These are phyloP conservation scores for Colletotrichum sp. DNA, from an alignment of 2,329 filamentous ascomycete genomes.

Conservation along the genomic window DNA sequence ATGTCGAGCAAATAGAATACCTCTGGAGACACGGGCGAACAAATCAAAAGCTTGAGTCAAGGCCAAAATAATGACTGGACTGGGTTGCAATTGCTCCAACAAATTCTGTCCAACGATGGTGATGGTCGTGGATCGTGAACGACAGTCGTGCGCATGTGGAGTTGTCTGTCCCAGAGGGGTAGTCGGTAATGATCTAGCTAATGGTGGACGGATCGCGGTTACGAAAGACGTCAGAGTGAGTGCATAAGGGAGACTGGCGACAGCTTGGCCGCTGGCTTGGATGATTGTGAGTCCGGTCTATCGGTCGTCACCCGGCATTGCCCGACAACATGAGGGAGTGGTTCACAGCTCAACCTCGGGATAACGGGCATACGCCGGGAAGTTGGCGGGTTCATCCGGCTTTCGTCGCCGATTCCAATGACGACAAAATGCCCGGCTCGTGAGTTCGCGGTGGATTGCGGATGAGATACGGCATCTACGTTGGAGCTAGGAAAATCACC, in stretches of 20 bases:
- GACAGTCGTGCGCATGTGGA: not conserved
- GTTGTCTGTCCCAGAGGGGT: not conserved
- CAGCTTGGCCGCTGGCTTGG: not conserved
- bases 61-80: conserved; percentile 18
- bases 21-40: conserved; percentile 18
- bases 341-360: conserved; percentile 7
- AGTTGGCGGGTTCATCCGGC: not conserved
- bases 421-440: not conserved
- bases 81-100: not conserved
- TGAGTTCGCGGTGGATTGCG: not conserved
- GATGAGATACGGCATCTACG: not conserved
- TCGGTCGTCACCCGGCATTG: not conserved
- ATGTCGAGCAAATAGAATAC: conserved; percentile 22
- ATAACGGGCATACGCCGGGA: not conserved
- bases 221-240: not conserved
- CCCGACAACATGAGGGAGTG: not conserved
- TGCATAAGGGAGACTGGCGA: not conserved
- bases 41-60: conserved; percentile 22
- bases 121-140: not conserved
- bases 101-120: not conserved
- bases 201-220: not conserved
- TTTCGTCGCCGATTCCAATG: not conserved
- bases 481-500: not conserved
- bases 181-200: not conserved
- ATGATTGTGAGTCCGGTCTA: not conserved